A percentile compares a stretch with the other conserved stretches of the same genome.
phyloP scores from a whole-genome alignment of 2,329 filamentous ascomycete species.

The Fusarium compactum region DNA sequence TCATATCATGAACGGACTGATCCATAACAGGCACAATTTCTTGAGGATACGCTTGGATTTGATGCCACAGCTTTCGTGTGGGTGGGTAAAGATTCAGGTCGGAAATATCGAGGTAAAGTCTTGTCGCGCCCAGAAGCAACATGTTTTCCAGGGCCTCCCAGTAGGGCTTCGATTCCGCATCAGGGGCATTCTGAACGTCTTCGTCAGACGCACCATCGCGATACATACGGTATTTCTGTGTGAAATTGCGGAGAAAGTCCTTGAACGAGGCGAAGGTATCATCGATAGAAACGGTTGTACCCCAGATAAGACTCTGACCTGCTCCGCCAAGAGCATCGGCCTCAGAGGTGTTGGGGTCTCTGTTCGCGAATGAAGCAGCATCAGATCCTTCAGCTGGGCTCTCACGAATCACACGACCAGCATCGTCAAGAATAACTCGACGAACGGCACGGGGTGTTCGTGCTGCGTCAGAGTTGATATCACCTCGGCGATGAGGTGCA shows the following conservation, averaged over 20 bases:
- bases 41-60: conserved; percentile 92
- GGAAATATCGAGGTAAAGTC: conserved; percentile 87
- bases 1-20: conserved; percentile 90
- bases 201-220: conserved; percentile 84
- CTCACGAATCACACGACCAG: conserved; percentile 69
- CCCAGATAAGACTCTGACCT: conserved; percentile 90
- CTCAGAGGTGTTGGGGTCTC: conserved; percentile 88
- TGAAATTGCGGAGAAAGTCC: conserved; percentile 92
- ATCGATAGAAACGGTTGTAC: conserved; percentile 93
- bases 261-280: conserved; percentile 90
- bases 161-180: conserved; percentile 84
- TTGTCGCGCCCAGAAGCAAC: conserved; percentile 85
- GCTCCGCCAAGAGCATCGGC: conserved; percentile 87
- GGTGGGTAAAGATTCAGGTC: conserved; percentile 94
- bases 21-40: conserved; percentile 98
- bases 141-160: conserved; percentile 88
- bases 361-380: conserved; percentile 70
- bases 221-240: conserved; percentile 93
- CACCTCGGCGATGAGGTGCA: conserved; percentile 72
- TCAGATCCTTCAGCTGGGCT: conserved; percentile 66
- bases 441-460: conserved; percentile 64
- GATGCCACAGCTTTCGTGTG: conserved; percentile 94
- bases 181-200: conserved; percentile 76
- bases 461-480: conserved; percentile 85
- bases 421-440: conserved; percentile 70